Evolutionary conservation across 106 monocot species (phyloP), one percentile per base, ranked within the genome.

Genomic region (Dendrobium nobile): DNA sequence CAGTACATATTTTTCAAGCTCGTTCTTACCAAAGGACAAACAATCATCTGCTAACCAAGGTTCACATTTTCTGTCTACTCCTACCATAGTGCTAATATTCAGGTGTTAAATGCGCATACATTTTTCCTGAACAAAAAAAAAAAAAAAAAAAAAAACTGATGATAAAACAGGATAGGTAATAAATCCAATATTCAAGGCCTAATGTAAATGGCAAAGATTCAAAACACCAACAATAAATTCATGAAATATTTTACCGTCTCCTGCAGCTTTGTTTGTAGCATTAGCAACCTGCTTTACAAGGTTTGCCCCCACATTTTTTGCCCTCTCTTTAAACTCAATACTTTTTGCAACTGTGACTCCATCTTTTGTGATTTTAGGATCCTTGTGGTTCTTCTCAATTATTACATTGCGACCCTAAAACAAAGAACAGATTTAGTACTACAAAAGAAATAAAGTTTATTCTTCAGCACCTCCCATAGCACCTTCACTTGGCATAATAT

Each of bases 261-360:
- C 91, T 55, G 91, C 91, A 65, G 86, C 84, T 68, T 85, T 88
- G 26, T 86, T 91, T 67, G 91, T 91, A 82, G 91, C 85, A 65
- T 80, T 80, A 37, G 88, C 90, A 77, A 90, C 88, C 68, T 90
- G 90, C 82, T 88, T 90, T 31, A 90, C 84, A 81, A 90, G 86
- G 78, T 70, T 86, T 43, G 91, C 91, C 61, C 93, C 93, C 64
- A 92, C 75, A 87, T 92, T 95, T 79, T 92, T 95, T 16, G 82
- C 76, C 77, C 87, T 92, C 10, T 92, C 92, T 80, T 86, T 84
- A 73, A 95, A 92, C 72, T 94, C 89, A 7, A 94, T 87, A 58
- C 88, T 94, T 84, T 88, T 90, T 41, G 94, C 94, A 86, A 95
- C 92, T 11, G 92, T 87, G 8, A 95, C 94, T 41, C 94, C 94